Evolutionary conservation across 2,329 filamentous ascomycete species (phyloP).

Genomic region (Colletotrichum camelliae): DNA sequence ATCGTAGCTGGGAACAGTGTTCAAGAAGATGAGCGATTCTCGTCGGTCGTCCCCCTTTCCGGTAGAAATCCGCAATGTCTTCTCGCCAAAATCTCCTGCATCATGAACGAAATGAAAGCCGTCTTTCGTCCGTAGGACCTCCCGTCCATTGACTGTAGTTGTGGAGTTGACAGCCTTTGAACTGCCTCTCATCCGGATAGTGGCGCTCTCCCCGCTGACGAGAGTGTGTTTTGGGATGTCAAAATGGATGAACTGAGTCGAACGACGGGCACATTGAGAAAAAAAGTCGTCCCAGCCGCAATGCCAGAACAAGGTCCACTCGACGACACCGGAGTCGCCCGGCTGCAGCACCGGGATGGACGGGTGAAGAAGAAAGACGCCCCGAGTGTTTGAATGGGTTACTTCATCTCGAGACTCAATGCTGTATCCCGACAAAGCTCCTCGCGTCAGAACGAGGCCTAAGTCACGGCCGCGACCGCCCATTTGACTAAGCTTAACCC

Average conservation of each 20-base stretch:
- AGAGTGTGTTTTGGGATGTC: neutral
- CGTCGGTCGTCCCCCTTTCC: neutral
- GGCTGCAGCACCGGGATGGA: constrained; percentile 2
- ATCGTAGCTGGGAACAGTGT: neutral
- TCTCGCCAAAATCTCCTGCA: neutral
- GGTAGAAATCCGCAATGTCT: neutral
- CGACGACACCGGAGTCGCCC: neutral
- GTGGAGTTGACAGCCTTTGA: neutral
- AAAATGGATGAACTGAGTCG: constrained; percentile 1
- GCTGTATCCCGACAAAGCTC: constrained; percentile 16
- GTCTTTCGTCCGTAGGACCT: neutral
- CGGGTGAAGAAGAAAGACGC: constrained; percentile 18
- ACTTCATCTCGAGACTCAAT: constrained; percentile 17
- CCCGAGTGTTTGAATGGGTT: constrained; percentile 13
- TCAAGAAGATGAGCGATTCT: constrained; percentile 13
- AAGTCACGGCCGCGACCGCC: constrained; percentile 10
- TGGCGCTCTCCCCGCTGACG: neutral
- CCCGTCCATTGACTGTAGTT: neutral
- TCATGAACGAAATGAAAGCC: neutral
- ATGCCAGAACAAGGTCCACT: constrained; percentile 20
- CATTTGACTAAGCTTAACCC: constrained; percentile 21
- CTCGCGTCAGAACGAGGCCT: constrained; percentile 13
- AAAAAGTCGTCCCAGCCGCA: constrained; percentile 12
- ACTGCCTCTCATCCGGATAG: neutral
- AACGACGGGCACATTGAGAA: neutral